phyloP scores from a whole-genome alignment of 257 asterid species.

The Solanum ossicruentum region DNA sequence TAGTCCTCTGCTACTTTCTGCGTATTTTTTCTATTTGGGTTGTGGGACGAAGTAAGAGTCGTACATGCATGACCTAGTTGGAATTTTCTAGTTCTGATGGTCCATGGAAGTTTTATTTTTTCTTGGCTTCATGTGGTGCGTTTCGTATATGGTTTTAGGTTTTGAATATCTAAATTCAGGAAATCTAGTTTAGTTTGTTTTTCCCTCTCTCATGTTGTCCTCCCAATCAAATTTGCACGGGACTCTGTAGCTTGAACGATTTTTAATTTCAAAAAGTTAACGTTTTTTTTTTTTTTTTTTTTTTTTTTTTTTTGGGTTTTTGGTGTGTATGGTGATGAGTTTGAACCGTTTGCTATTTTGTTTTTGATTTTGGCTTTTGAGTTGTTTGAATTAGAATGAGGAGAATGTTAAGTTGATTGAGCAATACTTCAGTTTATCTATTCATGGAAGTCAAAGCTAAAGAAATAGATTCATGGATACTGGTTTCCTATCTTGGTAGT shows the following conservation, averaged over 20 bases:
- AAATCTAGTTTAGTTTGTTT: not conserved
- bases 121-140: not conserved
- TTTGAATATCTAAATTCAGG: not conserved
- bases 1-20: not conserved
- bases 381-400: not conserved
- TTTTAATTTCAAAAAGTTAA: not conserved
- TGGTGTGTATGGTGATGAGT: not conserved
- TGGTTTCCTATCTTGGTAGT: not conserved
- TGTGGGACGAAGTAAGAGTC: not conserved
- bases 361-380: not conserved
- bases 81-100: not conserved
- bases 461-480: not conserved
- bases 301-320: not conserved
- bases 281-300: not conserved
- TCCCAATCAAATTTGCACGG: not conserved
- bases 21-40: not conserved
- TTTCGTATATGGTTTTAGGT: not conserved
- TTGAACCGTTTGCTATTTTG: not conserved
- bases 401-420: not conserved
- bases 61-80: not conserved
- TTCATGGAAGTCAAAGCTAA: not conserved
- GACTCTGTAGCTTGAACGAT: not conserved
- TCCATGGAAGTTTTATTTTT: not conserved
- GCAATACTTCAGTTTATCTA: not conserved
- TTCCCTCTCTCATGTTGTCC: not conserved